Evolutionary conservation across 192 early-diverging fungal species (phyloP).

Genomic region (Coemansia reversa): DNA sequence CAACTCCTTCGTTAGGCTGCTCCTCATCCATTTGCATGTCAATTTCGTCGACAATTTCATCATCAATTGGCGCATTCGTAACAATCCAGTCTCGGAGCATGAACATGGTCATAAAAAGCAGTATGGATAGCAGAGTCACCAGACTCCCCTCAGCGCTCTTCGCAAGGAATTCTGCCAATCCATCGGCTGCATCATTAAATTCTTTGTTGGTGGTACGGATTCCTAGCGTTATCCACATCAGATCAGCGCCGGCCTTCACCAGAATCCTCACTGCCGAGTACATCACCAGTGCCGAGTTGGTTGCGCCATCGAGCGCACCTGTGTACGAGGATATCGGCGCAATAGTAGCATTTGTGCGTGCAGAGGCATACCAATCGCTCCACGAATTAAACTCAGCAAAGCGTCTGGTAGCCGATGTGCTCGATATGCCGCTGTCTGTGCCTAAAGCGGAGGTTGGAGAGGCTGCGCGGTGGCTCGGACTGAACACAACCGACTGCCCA

Average conservation of each 20-base stretch:
- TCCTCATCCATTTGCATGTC: constrained; percentile 24
- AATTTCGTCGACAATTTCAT: constrained; percentile 40
- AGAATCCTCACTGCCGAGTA: constrained; percentile 27
- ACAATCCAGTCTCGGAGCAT: constrained; percentile 88
- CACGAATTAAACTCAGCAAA: constrained; percentile 41
- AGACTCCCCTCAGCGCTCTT: constrained; percentile 86
- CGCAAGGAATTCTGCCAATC: constrained; percentile 50
- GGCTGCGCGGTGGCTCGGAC: neutral
- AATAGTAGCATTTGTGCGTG: constrained; percentile 10
- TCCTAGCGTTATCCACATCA: constrained; percentile 17
- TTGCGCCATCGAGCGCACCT: constrained; percentile 40
- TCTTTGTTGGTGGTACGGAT: constrained; percentile 16
- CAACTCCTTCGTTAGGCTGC: neutral
- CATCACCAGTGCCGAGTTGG: constrained; percentile 22
- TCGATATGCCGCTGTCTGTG: neutral
- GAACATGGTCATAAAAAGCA: constrained; percentile 78
- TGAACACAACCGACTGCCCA: constrained; percentile 51
- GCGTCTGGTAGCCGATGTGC: constrained; percentile 17
- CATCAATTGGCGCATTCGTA: constrained; percentile 34
- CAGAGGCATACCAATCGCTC: constrained; percentile 36
- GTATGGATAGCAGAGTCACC: constrained; percentile 69
- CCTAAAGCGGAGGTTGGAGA: neutral
- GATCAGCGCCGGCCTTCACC: constrained; percentile 8
- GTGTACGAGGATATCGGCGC: constrained; percentile 40
- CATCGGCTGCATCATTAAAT: constrained; percentile 22